Percentiles rank a stretch among this genome's conserved stretches.
Evolutionary conservation across 1,139 yeast species (phyloP).

Genomic region (Magnusiomyces tetraspermus): DNA sequence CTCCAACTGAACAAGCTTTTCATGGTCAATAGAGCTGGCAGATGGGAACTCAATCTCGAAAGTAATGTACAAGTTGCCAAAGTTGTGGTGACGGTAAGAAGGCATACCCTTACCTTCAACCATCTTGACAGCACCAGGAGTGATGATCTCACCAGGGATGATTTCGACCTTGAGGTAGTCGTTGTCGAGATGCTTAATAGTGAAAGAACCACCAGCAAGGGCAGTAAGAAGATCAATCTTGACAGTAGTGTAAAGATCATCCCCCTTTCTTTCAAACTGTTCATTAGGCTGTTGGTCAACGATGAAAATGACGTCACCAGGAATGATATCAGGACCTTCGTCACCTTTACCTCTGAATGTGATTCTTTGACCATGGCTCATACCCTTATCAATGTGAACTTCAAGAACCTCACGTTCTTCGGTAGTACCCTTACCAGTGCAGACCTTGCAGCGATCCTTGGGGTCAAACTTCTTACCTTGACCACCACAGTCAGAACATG

Average conservation of each 20-base stretch:
- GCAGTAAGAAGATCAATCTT: constrained; percentile 90
- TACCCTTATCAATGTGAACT: constrained; percentile 94
- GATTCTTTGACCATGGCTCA: constrained; percentile 89
- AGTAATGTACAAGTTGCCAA: constrained; percentile 43
- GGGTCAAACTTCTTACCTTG: constrained; percentile 82
- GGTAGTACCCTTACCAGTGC: constrained; percentile 82
- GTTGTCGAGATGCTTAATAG: constrained; percentile 68
- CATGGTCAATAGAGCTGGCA: constrained; percentile 32
- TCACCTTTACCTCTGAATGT: constrained; percentile 95
- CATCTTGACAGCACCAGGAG: constrained; percentile 76
- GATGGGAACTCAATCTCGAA: constrained; percentile 47
- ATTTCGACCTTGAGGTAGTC: constrained; percentile 77
- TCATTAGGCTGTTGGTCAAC: constrained; percentile 75
- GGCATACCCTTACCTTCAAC: constrained; percentile 97
- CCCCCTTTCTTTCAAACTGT: constrained; percentile 76
- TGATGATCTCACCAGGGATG: constrained; percentile 85
- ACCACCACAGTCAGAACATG: constrained; percentile 89
- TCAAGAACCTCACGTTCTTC: constrained; percentile 88
- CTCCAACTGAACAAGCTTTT: constrained; percentile 34
- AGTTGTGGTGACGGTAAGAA: constrained; percentile 39
- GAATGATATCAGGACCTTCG: constrained; percentile 88
- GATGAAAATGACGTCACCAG: constrained; percentile 86
- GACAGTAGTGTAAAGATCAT: constrained; percentile 76
- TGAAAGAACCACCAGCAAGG: constrained; percentile 88
- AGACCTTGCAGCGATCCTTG: constrained; percentile 78